Evolutionary conservation across 257 asterid species (phyloP).

Genomic region (Scutellaria minor): DNA sequence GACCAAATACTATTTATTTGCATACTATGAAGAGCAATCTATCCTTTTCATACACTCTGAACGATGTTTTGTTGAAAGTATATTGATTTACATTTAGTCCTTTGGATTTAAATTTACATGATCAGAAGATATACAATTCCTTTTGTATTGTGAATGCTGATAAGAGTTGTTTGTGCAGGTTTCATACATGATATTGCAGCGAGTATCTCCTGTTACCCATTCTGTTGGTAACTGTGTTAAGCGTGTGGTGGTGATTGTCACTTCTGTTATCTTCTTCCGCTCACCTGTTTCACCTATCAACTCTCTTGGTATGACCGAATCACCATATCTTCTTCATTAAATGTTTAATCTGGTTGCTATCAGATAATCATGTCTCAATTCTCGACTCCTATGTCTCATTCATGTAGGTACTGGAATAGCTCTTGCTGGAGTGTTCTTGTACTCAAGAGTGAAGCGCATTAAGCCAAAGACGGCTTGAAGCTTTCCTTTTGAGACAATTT

Average conservation of each 20-base stretch:
- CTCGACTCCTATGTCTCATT: not conserved
- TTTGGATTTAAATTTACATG: too few species aligned
- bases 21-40: not conserved
- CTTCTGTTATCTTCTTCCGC: conserved; percentile 93
- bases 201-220: conserved; percentile 96
- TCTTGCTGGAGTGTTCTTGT: conserved; percentile 91
- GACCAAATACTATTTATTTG: not conserved
- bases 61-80: not conserved
- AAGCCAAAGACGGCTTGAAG: conserved; percentile 69
- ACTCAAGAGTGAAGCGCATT: conserved; percentile 85
- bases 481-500: conserved; percentile 34
- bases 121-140: not conserved
- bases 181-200: conserved; percentile 95
- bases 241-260: conserved; percentile 93
- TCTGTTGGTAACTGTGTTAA: conserved; percentile 98
- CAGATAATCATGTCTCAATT: not conserved
- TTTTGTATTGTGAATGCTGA: conserved; percentile 32
- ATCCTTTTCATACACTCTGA: not conserved
- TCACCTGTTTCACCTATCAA: conserved; percentile 82
- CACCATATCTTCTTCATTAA: not conserved
- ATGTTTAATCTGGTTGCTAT: not conserved
- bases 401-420: conserved; percentile 71
- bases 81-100: not conserved
- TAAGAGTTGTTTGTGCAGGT: conserved; percentile 60
- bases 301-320: conserved; percentile 60